Percentiles rank a stretch among this genome's conserved stretches.
Conservation (phyloP, 345 rosid species). For the Camelina sativa region DNA sequence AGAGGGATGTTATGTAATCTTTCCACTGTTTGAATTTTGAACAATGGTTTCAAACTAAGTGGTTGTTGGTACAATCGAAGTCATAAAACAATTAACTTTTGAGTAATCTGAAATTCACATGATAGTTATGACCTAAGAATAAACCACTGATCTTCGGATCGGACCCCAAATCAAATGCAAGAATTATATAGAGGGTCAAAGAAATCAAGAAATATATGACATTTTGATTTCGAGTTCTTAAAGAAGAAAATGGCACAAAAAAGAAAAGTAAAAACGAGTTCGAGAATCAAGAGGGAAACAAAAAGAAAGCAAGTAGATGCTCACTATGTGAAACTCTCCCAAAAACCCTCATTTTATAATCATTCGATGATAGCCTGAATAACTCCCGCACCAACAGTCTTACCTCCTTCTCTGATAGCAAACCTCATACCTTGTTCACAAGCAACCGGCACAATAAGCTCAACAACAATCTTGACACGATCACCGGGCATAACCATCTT, state of each 20-base stretch:
- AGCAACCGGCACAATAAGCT: constrained; percentile 90
- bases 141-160: not conserved
- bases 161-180: not conserved
- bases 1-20: too few relatives aligned
- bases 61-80: not conserved
- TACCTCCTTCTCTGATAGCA: constrained; percentile 97
- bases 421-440: constrained; percentile 97
- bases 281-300: constrained; percentile 34
- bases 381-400: constrained; percentile 95
- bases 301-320: constrained; percentile 39
- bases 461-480: constrained; percentile 87
- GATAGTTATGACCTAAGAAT: not conserved
- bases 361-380: constrained; percentile 79
- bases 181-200: constrained; percentile 1
- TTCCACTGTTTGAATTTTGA: not conserved
- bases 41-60: constrained; percentile 3
- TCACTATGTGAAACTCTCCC: constrained; percentile 35
- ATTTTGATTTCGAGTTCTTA: constrained; percentile 38
- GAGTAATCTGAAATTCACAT: not conserved
- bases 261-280: constrained; percentile 17
- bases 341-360: not conserved
- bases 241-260: constrained; percentile 35
- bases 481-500: constrained; percentile 99
- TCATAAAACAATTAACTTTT: not conserved
- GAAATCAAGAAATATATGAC: constrained; percentile 41